Evolutionary conservation across 345 rosid genomes (phyloP).

Genomic region (Corchorus capsularis): DNA sequence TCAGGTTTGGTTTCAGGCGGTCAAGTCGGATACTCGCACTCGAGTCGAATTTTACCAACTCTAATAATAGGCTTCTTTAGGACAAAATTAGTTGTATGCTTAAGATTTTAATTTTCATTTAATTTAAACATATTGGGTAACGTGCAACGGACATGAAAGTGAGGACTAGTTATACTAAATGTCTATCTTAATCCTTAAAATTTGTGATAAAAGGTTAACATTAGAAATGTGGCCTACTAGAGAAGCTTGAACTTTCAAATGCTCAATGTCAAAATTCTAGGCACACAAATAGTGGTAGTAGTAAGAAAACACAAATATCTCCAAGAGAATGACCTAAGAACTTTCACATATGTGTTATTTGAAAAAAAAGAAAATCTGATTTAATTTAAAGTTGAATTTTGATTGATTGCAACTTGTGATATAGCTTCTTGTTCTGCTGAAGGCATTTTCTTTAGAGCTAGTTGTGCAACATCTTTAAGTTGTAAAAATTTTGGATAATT

Average conservation of each 20-base stretch:
- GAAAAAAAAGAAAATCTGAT: neutral
- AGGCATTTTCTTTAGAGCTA: constrained; percentile 92
- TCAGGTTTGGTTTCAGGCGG: too few relatives aligned
- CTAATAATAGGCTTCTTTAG: too few relatives aligned
- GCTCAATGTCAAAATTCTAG: constrained; percentile 94
- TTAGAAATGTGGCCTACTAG: constrained; percentile 51
- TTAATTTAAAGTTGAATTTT: neutral
- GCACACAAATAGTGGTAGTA: constrained; percentile 56
- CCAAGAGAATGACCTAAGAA: neutral
- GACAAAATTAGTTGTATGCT: too few relatives aligned
- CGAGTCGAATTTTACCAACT: too few relatives aligned
- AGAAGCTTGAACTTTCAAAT: constrained; percentile 94
- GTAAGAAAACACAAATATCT: constrained; percentile 13
- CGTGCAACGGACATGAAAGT: too few relatives aligned
- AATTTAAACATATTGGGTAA: too few relatives aligned
- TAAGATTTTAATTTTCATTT: too few relatives aligned
- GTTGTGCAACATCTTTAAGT: constrained; percentile 94
- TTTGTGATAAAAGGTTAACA: constrained; percentile 1
- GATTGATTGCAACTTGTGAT: constrained; percentile 65
- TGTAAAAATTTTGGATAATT: constrained; percentile 37
- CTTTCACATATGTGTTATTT: neutral
- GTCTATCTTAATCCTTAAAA: constrained; percentile 14
- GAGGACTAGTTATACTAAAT: too few relatives aligned
- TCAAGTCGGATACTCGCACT: too few relatives aligned
- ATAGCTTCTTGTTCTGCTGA: constrained; percentile 94